Conservation (phyloP, 2,329 filamentous ascomycete species). For the Diaporthe destruens region DNA sequence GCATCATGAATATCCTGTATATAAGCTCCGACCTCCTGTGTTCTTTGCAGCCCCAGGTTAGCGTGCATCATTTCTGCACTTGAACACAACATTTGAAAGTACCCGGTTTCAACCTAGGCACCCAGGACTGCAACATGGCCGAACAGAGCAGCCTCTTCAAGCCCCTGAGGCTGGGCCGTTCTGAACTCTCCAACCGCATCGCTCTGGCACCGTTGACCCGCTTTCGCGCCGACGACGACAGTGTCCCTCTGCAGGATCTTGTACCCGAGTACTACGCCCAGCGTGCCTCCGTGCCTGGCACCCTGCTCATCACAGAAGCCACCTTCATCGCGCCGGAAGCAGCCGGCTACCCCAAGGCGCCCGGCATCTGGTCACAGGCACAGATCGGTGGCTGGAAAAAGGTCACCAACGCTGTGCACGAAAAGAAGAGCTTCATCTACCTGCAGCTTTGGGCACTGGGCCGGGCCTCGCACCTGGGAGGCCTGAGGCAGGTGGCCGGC, state of each 20-base stretch:
- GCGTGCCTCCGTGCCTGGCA: constrained; percentile 56
- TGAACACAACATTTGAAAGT: too few relatives aligned
- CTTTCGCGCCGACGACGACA: constrained; percentile 59
- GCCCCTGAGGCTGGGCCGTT: constrained; percentile 58
- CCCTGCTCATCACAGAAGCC: constrained; percentile 59
- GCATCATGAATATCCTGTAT: too few relatives aligned
- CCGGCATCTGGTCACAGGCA: constrained; percentile 67
- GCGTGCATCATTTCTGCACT: too few relatives aligned
- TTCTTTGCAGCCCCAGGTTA: too few relatives aligned
- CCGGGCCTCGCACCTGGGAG: constrained; percentile 53
- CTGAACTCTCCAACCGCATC: constrained; percentile 64
- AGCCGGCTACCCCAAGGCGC: constrained; percentile 59
- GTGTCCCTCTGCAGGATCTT: constrained; percentile 46
- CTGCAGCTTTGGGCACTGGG: constrained; percentile 68
- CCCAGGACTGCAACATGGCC: constrained; percentile 21
- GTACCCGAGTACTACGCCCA: constrained; percentile 59
- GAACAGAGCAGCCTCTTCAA: constrained; percentile 51
- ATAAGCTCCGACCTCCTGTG: too few relatives aligned
- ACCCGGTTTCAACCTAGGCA: neutral
- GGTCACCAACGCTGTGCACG: constrained; percentile 72
- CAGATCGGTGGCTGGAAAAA: constrained; percentile 71
- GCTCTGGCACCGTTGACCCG: constrained; percentile 66
- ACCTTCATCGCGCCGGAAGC: constrained; percentile 56
- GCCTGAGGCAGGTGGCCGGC: constrained; percentile 44
- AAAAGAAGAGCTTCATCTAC: constrained; percentile 70